Evolutionary conservation across 73 alveolate species (phyloP).

Genomic region (Tetrahymena elliotti): DNA sequence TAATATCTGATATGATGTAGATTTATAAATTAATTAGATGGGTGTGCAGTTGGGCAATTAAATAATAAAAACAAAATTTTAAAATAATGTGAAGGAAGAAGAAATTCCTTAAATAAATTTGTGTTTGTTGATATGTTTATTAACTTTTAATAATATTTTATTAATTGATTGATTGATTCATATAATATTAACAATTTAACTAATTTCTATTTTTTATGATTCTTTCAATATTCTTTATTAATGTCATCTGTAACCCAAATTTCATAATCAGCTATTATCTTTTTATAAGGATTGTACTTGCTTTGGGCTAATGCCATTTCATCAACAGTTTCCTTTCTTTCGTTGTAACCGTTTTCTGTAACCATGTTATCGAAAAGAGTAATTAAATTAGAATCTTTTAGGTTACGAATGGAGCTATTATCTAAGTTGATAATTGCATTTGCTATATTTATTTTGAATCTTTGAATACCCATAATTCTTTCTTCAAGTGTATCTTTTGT

Average conservation of each 20-base stretch:
- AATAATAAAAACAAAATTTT: too few species aligned
- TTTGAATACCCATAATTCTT: constrained; percentile 88
- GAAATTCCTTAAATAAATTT: too few species aligned
- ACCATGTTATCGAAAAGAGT: background rate
- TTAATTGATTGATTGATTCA: too few species aligned
- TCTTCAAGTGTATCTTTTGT: constrained; percentile 91
- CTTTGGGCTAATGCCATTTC: background rate
- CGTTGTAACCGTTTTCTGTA: background rate
- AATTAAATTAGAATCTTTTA: background rate
- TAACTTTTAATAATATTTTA: too few species aligned
- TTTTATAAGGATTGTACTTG: background rate
- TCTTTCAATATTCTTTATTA: background rate
- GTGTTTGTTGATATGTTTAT: too few species aligned
- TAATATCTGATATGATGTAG: too few species aligned
- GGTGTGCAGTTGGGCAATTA: background rate
- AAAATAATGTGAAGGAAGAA: background rate
- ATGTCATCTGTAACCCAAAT: background rate
- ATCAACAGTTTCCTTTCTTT: background rate
- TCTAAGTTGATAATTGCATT: constrained; percentile 72
- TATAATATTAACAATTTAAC: background rate
- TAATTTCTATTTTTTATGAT: too few species aligned
- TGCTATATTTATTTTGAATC: constrained; percentile 83
- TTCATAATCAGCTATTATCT: background rate
- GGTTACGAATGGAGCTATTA: constrained; percentile 1
- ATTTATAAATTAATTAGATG: too few species aligned